These are phyloP conservation scores for Piromyces finnis DNA, from an alignment of 192 early-diverging fungal species.

Conservation along the genomic window DNA sequence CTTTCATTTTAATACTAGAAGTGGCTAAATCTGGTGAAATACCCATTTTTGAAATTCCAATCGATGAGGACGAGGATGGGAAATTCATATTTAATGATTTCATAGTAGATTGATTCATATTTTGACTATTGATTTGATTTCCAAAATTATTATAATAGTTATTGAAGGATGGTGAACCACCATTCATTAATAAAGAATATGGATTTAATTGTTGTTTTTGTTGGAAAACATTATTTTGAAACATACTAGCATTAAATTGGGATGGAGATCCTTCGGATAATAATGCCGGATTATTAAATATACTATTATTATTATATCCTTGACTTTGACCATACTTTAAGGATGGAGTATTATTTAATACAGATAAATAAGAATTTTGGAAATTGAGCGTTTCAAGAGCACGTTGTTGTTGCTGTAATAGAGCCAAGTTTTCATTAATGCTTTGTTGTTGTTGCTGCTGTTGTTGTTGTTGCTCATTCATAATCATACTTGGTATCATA, in stretches of 20 bases:
- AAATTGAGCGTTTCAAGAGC: not conserved
- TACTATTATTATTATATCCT: not conserved
- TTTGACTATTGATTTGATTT: not conserved
- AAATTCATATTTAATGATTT: not conserved
- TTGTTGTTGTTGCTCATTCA: not conserved
- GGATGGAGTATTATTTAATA: not conserved
- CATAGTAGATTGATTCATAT: not conserved
- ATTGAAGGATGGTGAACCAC: not conserved
- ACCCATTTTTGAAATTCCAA: not conserved
- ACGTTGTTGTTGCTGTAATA: not conserved
- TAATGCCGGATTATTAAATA: not conserved
- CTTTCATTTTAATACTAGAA: not conserved
- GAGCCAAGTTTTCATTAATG: not conserved
- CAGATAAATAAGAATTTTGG: not conserved
- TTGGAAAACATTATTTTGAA: not conserved
- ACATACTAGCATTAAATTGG: not conserved
- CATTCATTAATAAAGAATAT: not conserved
- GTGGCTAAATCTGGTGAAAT: not conserved
- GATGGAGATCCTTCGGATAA: not conserved
- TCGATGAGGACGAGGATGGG: not conserved
- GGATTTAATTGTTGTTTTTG: not conserved
- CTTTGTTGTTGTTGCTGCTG: not conserved
- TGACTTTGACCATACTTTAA: not conserved
- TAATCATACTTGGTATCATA: not conserved
- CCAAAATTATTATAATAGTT: not conserved